phyloP scores from a whole-genome alignment of 1,284 basidiomycete species.

The Trichosporon sp. region DNA sequence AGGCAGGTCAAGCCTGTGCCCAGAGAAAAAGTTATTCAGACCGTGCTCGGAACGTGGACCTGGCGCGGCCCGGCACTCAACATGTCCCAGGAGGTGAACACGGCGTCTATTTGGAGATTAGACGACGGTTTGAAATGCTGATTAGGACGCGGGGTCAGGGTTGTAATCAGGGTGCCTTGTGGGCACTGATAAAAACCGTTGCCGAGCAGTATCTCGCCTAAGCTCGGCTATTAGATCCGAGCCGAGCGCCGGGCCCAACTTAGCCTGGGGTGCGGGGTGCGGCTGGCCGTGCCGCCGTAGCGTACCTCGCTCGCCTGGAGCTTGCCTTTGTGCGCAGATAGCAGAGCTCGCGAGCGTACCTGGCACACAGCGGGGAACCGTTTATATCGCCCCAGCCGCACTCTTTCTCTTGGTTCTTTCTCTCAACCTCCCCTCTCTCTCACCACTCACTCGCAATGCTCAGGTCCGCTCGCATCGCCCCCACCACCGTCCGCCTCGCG shows the following conservation, averaged over 20 bases:
- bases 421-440: not conserved
- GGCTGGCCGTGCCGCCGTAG: not conserved
- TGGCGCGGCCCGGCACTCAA: constrained; percentile 6
- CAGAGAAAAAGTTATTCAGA: not conserved
- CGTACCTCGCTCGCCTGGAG: not conserved
- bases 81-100: not conserved
- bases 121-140: not conserved
- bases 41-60: not conserved
- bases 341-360: not conserved
- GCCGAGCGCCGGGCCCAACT: constrained; percentile 16
- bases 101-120: not conserved
- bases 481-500: constrained; percentile 25
- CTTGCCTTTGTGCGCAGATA: not conserved
- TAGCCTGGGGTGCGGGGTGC: constrained; percentile 10
- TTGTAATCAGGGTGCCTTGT: no score
- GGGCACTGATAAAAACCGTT: constrained; percentile 17
- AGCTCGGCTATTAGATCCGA: constrained; percentile 21
- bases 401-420: not conserved
- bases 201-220: constrained; percentile 20
- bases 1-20: not conserved
- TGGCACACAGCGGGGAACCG: not conserved
- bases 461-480: constrained; percentile 25
- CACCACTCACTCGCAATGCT: constrained; percentile 30
- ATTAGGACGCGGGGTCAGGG: not conserved
- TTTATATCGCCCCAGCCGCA: not conserved